These are phyloP conservation scores for Penicillium macrosclerotiorum DNA, from an alignment of 495 filamentous ascomycete genomes.

Conservation along the genomic window DNA sequence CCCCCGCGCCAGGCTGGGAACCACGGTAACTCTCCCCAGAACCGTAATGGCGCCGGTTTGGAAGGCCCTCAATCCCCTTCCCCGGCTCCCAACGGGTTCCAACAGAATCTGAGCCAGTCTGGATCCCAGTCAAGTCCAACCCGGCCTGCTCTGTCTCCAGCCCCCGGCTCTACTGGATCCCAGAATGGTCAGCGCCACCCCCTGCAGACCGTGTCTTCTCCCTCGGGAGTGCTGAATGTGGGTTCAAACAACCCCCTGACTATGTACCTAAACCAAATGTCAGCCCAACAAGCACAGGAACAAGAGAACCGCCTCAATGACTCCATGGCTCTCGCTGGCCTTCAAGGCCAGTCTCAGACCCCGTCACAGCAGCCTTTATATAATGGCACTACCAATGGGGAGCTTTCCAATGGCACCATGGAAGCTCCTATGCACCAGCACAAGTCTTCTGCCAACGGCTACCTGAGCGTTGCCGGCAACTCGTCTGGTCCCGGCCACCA, in stretches of 20 bases:
- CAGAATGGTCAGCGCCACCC: conserved; percentile 52
- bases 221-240: conserved; percentile 72
- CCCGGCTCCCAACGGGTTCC: conserved; percentile 47
- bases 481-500: conserved; percentile 52
- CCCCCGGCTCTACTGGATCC: conserved; percentile 54
- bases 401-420: conserved; percentile 54
- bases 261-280: conserved; percentile 89
- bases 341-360: conserved; percentile 66
- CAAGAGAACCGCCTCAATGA: conserved; percentile 53
- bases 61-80: conserved; percentile 67
- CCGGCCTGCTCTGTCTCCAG: conserved; percentile 54
- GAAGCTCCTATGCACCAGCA: conserved; percentile 52
- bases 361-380: conserved; percentile 51
- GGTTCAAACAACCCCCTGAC: conserved; percentile 84
- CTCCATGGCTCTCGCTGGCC: conserved; percentile 45
- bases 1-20: conserved; percentile 79
- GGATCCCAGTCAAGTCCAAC: conserved; percentile 71
- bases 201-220: conserved; percentile 54
- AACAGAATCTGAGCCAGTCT: conserved; percentile 52
- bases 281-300: conserved; percentile 69
- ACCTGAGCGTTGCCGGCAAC: conserved; percentile 65
- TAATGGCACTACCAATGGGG: conserved; percentile 47
- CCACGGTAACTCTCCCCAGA: conserved; percentile 50
- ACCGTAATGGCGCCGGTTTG: conserved; percentile 49
- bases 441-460: conserved; percentile 53